phyloP scores from a whole-genome alignment of 2,329 filamentous ascomycete genomes.

The Fusarium sublunatum region DNA sequence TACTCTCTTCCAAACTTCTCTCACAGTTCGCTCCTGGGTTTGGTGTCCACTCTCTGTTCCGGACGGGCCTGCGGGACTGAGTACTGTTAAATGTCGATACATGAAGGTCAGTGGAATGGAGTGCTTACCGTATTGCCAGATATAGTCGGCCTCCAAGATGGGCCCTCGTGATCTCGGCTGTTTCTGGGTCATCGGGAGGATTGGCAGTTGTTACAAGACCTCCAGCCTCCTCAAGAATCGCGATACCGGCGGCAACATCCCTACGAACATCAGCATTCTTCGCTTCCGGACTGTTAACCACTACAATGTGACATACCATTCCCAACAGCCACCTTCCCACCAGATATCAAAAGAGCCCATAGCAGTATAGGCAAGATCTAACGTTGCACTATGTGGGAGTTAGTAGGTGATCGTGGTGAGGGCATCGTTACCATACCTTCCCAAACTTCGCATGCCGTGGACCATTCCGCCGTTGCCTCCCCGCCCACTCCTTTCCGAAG shows the following conservation, averaged over 20 bases:
- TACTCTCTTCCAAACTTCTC: conserved; percentile 79
- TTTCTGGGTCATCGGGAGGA: conserved; percentile 68
- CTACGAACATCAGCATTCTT: conserved; percentile 46
- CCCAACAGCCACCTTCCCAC: conserved; percentile 87
- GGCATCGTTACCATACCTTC: conserved; percentile 54
- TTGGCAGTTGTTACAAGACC: conserved; percentile 80
- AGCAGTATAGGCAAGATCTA: conserved; percentile 80
- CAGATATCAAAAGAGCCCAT: conserved; percentile 83
- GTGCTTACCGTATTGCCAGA: conserved; percentile 70
- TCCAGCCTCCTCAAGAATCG: conserved; percentile 77
- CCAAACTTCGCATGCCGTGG: conserved; percentile 78
- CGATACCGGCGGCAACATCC: conserved; percentile 82
- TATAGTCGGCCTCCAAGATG: conserved; percentile 76
- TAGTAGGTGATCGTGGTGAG: background rate
- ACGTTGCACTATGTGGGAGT: conserved; percentile 66
- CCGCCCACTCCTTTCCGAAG: conserved; percentile 70
- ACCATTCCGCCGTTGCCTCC: conserved; percentile 81
- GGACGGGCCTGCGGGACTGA: conserved; percentile 72
- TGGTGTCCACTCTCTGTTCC: conserved; percentile 71
- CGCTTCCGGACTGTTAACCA: background rate
- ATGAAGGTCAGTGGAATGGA: too few species aligned
- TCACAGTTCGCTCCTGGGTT: conserved; percentile 75
- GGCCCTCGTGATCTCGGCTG: conserved; percentile 67
- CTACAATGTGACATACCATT: conserved; percentile 65
- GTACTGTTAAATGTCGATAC: background rate